Base-by-base conservation (phyloP, 1,139 yeast species). In the Nadsonia starkeyi-henricii region DNA sequence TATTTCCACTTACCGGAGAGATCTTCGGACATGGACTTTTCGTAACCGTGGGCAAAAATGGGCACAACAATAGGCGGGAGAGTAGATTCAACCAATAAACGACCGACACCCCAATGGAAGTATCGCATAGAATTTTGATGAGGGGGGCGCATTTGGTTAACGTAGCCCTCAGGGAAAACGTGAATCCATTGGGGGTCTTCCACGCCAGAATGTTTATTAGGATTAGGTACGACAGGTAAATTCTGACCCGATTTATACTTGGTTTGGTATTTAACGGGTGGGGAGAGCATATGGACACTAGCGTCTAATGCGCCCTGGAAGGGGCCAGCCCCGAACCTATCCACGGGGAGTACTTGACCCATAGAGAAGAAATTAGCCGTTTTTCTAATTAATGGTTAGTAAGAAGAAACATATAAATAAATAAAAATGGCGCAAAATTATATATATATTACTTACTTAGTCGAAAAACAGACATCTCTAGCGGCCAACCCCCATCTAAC, bases 401-500 rank as follows among this genome's bases (percentile, higher is more conserved):
- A 39, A 30, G 18, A 21, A 45, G 13, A 20, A 21, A 44, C 15
- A 17, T 21, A 46, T 17, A 21, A 21, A 17, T 15, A 18, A 17
- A 37, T 21, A 65, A 3, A 71, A n/a, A n/a, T n/a, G n/a, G n/a
- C n/a, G n/a, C n/a, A n/a, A n/a, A n/a, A n/a, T n/a, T n/a, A n/a
- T n/a, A n/a, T n/a, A n/a, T n/a, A n/a, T n/a, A n/a, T n/a, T n/a
- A n/a, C n/a, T n/a, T n/a, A n/a, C n/a, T 33, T 15, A 8, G 39
- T 33, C 26, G 79, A 77, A 63, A 91, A 91, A 61, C 97, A 89
- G 39, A 91, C 78, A 61, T 91, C 89, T 50, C 83, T 79, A 8
- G 98, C 97, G 0, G 95, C 98, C 54, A 91, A 71, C 4, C 96
- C 89, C 97, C 97, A 91, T 58, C 98, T 71, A 49, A 88, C 76